Conservation (phyloP, 2,329 filamentous ascomycete species). For the Exserohilum rostratum region DNA sequence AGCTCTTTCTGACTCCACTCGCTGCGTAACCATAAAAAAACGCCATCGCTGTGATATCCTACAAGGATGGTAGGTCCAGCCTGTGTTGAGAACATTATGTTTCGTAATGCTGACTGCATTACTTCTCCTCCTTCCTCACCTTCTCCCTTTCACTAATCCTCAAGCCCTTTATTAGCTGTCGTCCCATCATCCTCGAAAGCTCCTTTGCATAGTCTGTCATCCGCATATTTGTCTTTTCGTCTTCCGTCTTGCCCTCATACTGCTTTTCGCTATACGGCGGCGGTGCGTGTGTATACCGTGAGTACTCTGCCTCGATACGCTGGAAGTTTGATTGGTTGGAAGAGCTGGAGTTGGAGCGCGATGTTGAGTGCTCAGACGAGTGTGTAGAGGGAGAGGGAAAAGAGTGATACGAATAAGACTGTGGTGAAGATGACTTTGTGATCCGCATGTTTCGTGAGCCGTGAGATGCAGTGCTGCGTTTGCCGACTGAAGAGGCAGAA, state of each 20-base stretch:
- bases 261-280: conserved; percentile 29
- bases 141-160: conserved; percentile 21
- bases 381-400: conserved; percentile 19
- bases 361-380: conserved; percentile 6
- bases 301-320: conserved; percentile 24
- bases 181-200: conserved; percentile 36
- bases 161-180: conserved; percentile 29
- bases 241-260: conserved; percentile 32
- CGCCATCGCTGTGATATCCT: conserved; percentile 8
- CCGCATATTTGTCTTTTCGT: conserved; percentile 29
- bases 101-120: neutral
- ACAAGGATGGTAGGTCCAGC: conserved; percentile 4
- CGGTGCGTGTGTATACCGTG: conserved; percentile 28
- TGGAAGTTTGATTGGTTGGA: conserved; percentile 9
- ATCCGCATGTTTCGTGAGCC: neutral
- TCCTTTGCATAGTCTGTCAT: conserved; percentile 36
- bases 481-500: conserved; percentile 23
- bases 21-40: neutral
- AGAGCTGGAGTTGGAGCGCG: conserved; percentile 11
- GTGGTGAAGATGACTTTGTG: neutral
- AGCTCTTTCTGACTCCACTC: neutral
- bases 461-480: conserved; percentile 2
- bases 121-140: neutral
- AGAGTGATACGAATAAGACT: conserved; percentile 14
- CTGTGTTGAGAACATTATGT: neutral